These are phyloP conservation scores for Crithidia mellificae DNA, from an alignment of 208 protist species.

Conservation along the genomic window DNA sequence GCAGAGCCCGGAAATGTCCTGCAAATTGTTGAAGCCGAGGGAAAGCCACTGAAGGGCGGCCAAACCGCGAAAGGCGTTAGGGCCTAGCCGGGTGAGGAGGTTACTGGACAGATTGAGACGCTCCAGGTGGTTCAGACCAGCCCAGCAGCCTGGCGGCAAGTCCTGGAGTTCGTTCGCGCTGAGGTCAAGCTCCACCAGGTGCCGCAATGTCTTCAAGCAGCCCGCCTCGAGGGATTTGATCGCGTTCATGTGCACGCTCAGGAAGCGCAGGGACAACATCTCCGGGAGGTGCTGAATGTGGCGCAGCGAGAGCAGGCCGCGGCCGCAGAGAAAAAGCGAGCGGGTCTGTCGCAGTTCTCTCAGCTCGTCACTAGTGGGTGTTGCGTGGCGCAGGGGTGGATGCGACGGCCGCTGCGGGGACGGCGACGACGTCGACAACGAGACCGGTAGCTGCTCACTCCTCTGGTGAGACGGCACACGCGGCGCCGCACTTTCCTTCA, in stretches of 20 bases:
- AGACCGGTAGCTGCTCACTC: too few species aligned
- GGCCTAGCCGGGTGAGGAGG: constrained; percentile 37
- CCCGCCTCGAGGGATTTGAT: constrained; percentile 45
- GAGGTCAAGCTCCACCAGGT: constrained; percentile 75
- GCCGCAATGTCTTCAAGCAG: constrained; percentile 34
- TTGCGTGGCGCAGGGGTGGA: constrained; percentile 5
- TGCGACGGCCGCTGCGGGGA: constrained; percentile 6
- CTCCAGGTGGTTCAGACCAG: constrained; percentile 46
- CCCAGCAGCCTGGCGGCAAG: constrained; percentile 34
- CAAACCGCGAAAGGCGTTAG: constrained; percentile 38
- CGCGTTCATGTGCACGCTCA: constrained; percentile 85
- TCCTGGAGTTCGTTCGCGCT: constrained; percentile 75
- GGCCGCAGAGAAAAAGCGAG: constrained; percentile 69
- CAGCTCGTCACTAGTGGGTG: constrained; percentile 32
- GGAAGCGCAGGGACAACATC: constrained; percentile 54
- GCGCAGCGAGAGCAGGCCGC: constrained; percentile 58
- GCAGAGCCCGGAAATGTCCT: constrained; percentile 45
- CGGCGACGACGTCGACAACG: not conserved
- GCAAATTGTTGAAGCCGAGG: constrained; percentile 74
- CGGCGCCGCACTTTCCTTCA: not conserved
- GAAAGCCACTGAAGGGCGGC: constrained; percentile 64
- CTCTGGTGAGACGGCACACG: not conserved
- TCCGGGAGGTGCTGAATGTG: constrained; percentile 63
- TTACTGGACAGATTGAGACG: constrained; percentile 83
- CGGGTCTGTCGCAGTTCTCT: constrained; percentile 42